Percentiles rank a stretch among this genome's conserved stretches.
Conservation (phyloP, 352 stramenopile genomes). For the Phytophthora fragariae region DNA sequence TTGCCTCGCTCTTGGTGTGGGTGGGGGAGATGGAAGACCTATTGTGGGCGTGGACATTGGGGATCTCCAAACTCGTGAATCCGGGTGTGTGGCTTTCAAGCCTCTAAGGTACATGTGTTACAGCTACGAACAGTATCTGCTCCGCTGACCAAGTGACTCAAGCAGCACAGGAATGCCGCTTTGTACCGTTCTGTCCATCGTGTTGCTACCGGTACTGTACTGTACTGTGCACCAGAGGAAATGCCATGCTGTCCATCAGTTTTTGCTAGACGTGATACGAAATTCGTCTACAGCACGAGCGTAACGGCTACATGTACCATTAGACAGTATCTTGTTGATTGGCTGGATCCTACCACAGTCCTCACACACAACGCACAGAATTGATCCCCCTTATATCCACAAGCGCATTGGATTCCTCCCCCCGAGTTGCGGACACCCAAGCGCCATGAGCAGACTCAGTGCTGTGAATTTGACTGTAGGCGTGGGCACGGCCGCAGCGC, state of each 20-base stretch:
- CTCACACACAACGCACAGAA: not conserved
- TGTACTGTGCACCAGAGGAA: no score
- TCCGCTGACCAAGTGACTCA: not conserved
- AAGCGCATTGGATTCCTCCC: not conserved
- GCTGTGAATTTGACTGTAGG: slow-evolving; percentile 63
- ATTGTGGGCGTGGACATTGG: not conserved
- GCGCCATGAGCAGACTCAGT: slow-evolving; percentile 62
- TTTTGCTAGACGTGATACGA: not conserved
- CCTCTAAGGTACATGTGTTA: no score
- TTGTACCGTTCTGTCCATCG: not conserved
- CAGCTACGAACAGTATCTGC: not conserved
- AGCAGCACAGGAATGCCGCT: not conserved
- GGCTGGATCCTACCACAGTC: not conserved
- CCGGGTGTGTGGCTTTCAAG: no score
- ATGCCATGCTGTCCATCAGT: no score
- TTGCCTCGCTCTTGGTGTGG: no score
- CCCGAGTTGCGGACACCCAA: not conserved
- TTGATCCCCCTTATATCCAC: not conserved
- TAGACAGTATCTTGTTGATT: not conserved
- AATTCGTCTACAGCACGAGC: not conserved
- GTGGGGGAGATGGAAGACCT: no score
- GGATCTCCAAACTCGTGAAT: not conserved
- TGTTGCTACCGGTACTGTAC: no score
- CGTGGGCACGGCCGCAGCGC: slow-evolving; percentile 57
- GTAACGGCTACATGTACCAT: not conserved